These are phyloP conservation scores for Magnolia changhungtana DNA, from an alignment of 164 flowering plant genomes.

Conservation along the genomic window DNA sequence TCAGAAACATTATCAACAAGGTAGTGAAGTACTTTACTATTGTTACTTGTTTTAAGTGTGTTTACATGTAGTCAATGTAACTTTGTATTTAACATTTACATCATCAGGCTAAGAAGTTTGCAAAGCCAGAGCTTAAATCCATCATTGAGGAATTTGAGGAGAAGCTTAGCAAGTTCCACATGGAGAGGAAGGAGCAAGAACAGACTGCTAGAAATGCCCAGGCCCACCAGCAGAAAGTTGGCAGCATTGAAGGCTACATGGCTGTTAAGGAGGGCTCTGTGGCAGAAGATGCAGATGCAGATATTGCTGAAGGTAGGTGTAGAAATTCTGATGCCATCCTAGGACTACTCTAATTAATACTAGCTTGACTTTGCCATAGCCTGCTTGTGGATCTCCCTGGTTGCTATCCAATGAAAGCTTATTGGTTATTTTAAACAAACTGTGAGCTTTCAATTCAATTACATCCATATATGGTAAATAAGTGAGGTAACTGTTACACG, in stretches of 20 bases:
- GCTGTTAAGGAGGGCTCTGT: constrained; percentile 18
- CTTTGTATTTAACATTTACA: not conserved
- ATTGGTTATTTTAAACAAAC: too few species aligned
- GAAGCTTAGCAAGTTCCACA: constrained; percentile 69
- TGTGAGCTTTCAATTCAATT: not conserved
- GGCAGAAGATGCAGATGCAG: constrained; percentile 42
- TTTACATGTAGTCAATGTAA: not conserved
- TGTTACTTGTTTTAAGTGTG: not conserved
- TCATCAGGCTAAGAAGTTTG: constrained; percentile 78
- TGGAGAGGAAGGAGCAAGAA: constrained; percentile 87
- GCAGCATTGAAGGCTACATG: constrained; percentile 31
- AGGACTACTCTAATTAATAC: constrained; percentile 4
- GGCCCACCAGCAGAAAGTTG: constrained; percentile 59
- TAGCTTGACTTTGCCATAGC: not conserved
- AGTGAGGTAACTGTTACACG: too few species aligned
- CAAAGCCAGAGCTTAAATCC: constrained; percentile 80
- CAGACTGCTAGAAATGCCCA: constrained; percentile 82
- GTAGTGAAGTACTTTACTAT: constrained; percentile 28
- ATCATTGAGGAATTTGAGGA: constrained; percentile 94
- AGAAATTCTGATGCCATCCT: not conserved
- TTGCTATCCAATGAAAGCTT: not conserved
- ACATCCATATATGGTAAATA: too few species aligned
- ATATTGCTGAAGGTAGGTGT: constrained; percentile 46
- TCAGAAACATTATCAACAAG: constrained; percentile 81
- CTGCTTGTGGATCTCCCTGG: not conserved